Evolutionary conservation across 1,139 yeast genomes (phyloP), one percentile per base, ranked within the genome.

Genomic region (Geotrichum europaeum): DNA sequence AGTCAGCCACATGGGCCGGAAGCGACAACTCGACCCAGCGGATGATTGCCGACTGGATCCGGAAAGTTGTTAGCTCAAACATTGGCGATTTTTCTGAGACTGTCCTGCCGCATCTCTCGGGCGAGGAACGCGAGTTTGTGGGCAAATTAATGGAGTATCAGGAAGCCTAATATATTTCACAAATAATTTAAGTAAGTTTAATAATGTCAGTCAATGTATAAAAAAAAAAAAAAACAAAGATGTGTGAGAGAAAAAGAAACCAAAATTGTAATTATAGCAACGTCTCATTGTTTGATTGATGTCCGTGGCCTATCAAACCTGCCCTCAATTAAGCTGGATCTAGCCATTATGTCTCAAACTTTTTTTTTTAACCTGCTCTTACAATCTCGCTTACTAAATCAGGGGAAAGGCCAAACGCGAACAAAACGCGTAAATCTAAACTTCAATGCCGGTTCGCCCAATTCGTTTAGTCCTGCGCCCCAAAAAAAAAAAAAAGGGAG

Each of bases 21-120:
- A 63, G 65, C 12, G 74, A 72, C 52, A 61, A 64, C 28, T 67
- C 69, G 13, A 67, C 71, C 10, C 69, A 79, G 61, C 76, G 78
- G 43, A 71, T 84, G 40, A 75, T 90, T 60, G 70, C 81, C 12
- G 78, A 75, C 30, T 89, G 90, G 74, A 86, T 90, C 76, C 85
- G 80, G 67, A 84, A 83, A 64, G 81, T 87, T 64, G 82, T 86
- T 0, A 65, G 79, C 7, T 79, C 80, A 63, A 80, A 86, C 66
- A 69, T 80, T 20, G 82, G 84, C 1, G 74, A 79, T 22, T 87
- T 89, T 74, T 79, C 79, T 66, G 71, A 72, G 12, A 81, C 49
- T 22, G 53, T 59, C 3, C 55, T 47, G 47, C 57, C 53, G 20
- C 13, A 73, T 13, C 73, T 89, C 59, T 72, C 75, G 28, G 86